phyloP scores from a whole-genome alignment of 2,329 filamentous ascomycete species.

The Penicillium fuscoglaucum region DNA sequence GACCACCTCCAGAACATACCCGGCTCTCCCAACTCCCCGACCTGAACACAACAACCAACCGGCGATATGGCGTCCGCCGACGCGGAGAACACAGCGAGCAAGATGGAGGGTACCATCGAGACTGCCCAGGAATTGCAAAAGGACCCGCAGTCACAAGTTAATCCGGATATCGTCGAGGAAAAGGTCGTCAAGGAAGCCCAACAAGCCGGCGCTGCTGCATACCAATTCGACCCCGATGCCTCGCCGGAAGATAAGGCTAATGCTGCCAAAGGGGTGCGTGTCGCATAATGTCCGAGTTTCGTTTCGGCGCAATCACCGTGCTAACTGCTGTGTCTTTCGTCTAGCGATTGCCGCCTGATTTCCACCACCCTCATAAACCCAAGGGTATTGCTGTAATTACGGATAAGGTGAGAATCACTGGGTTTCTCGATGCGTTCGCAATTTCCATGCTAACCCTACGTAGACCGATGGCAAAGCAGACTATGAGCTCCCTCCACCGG shows the following conservation, averaged over 20 bases:
- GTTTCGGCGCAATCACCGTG: background rate
- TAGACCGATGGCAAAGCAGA: constrained; percentile 67
- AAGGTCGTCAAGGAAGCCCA: constrained; percentile 74
- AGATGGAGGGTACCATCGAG: constrained; percentile 76
- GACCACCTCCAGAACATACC: background rate
- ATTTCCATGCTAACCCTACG: constrained; percentile 3
- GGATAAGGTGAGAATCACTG: constrained; percentile 59
- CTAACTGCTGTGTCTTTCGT: constrained; percentile 14
- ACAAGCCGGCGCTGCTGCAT: constrained; percentile 76
- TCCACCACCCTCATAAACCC: constrained; percentile 54
- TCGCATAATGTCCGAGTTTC: background rate
- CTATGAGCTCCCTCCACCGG: constrained; percentile 75
- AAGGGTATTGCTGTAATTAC: constrained; percentile 61
- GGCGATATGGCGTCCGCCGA: constrained; percentile 35
- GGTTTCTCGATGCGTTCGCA: background rate
- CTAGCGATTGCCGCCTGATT: constrained; percentile 63
- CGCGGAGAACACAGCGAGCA: constrained; percentile 62
- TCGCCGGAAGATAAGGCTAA: constrained; percentile 79
- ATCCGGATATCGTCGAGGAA: constrained; percentile 69
- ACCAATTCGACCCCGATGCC: constrained; percentile 84
- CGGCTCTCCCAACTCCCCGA: background rate
- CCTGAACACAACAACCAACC: constrained; percentile 5
- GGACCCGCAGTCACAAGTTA: constrained; percentile 67
- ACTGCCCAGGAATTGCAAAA: constrained; percentile 57
- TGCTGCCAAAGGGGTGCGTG: constrained; percentile 71